Evolutionary conservation across 805 yeast genomes (phyloP).

Genomic region (Diddensiella santjacobensis): DNA sequence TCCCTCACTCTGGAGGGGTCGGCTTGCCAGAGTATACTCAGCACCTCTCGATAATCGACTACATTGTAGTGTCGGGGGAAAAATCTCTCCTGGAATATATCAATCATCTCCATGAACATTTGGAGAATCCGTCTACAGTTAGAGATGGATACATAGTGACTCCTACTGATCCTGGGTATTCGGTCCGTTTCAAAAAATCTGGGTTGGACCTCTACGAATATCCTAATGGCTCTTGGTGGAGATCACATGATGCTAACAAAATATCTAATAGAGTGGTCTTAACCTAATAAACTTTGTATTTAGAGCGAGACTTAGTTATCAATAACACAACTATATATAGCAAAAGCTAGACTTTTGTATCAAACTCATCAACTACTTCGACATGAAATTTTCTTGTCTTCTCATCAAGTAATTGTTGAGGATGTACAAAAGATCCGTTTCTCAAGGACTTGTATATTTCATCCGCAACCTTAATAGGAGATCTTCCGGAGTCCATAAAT

Average conservation of each 20-base stretch:
- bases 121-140: constrained; percentile 30
- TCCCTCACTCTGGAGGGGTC: constrained; percentile 37
- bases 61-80: constrained; percentile 31
- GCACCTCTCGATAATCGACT: constrained; percentile 35
- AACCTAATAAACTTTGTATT: no score
- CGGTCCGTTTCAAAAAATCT: constrained; percentile 30
- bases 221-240: constrained; percentile 35
- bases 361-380: no score
- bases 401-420: neutral
- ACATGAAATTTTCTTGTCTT: neutral
- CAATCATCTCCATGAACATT: constrained; percentile 33
- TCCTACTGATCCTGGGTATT: constrained; percentile 34
- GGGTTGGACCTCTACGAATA: constrained; percentile 28
- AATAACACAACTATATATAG: no score
- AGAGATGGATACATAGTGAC: constrained; percentile 32
- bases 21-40: constrained; percentile 37
- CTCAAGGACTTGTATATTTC: neutral
- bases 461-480: constrained; percentile 1
- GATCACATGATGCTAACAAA: constrained; percentile 21
- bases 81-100: constrained; percentile 33
- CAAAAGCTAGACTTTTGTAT: no score
- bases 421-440: neutral
- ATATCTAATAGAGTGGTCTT: constrained; percentile 16
- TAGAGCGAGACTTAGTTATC: no score
- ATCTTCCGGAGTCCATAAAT: constrained; percentile 1